Evolutionary conservation across 208 protist genomes (phyloP), one percentile per base, ranked within the genome.

Genomic region (Lotmaria passim): DNA sequence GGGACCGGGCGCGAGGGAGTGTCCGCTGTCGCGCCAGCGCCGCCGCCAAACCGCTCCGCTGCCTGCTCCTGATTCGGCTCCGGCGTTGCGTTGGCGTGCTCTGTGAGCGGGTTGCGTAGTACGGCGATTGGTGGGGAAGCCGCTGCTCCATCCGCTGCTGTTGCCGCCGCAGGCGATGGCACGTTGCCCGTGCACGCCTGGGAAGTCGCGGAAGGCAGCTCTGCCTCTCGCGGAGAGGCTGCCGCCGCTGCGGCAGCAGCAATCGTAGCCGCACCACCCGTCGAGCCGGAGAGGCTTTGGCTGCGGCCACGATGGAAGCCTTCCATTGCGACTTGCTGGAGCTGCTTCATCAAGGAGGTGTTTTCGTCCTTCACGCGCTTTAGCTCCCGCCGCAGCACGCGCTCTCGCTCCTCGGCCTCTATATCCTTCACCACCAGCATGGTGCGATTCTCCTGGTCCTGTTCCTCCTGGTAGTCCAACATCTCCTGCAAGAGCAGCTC

Each of bases 391-490:
- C 41, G 41, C 59, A 89, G 71, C 33, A 36, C 39, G 23, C 83
- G 74, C 58, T 83, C 74, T 41, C 46, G 56, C 31, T 94, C 89
- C 44, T 92, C 83, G 15, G 51, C 34, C 65, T 87, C 67, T 36
- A 91, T 82, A 39, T 87, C 71, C 47, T 87, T 73, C 64, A 92
- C 82, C 30, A 82, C 44, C 26, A 94, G 56, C 51, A 68, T 34
- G 23, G 85, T 91, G 31, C 63, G 56, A 55, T 76, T 79, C 38
- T 91, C 82, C 31, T 87, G 64, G 7, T 87, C 81, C 26, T 62
- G 58, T 2, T 79, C 71, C 48, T 94, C 86, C 76, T 94, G 89
- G 33, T 86, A 87, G 70, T 94, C 86, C 0, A 91, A 72, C 73
- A 92, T 86, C 61, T 87, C 75, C 55, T 85, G 71, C 63, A 94